A percentile compares a stretch with the other conserved stretches of the same genome.
Conservation (phyloP, 352 stramenopile species). For the Blastocystis sp. region DNA sequence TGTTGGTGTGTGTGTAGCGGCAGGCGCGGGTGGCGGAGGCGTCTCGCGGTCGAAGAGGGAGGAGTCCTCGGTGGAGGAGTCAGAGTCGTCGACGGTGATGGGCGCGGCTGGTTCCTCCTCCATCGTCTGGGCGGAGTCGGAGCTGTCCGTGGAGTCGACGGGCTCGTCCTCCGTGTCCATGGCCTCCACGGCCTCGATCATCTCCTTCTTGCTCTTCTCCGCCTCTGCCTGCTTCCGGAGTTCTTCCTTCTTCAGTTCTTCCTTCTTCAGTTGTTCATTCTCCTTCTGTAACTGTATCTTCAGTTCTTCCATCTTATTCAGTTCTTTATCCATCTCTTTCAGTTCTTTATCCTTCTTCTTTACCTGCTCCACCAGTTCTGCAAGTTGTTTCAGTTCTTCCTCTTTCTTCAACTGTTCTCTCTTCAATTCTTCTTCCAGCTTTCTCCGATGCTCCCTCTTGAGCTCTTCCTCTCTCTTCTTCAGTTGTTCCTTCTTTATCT, state of each 20-base stretch:
- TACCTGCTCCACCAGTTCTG: background rate
- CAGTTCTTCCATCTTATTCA: background rate
- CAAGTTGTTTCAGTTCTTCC: background rate
- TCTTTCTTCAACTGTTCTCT: background rate
- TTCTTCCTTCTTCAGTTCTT: background rate
- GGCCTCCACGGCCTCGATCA: background rate
- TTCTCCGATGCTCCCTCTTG: background rate
- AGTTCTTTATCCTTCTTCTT: background rate
- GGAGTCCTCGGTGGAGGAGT: background rate
- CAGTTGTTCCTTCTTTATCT: background rate
- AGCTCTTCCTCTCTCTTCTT: background rate
- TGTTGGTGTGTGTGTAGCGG: background rate
- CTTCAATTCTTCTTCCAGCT: background rate
- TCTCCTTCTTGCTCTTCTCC: background rate
- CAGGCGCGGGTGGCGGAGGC: background rate
- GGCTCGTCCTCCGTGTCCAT: background rate
- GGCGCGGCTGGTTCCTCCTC: too few species aligned
- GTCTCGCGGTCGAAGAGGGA: constrained; percentile 22
- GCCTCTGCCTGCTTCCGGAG: background rate
- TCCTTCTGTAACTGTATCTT: background rate
- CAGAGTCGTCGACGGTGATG: too few species aligned
- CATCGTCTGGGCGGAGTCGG: too few species aligned
- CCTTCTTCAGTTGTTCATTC: background rate
- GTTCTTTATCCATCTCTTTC: background rate
- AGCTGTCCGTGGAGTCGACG: background rate